Percentiles rank a stretch among this genome's conserved stretches.
phyloP scores from a whole-genome alignment of 2,329 filamentous ascomycete species.

The Sclerotinia trifoliorum region DNA sequence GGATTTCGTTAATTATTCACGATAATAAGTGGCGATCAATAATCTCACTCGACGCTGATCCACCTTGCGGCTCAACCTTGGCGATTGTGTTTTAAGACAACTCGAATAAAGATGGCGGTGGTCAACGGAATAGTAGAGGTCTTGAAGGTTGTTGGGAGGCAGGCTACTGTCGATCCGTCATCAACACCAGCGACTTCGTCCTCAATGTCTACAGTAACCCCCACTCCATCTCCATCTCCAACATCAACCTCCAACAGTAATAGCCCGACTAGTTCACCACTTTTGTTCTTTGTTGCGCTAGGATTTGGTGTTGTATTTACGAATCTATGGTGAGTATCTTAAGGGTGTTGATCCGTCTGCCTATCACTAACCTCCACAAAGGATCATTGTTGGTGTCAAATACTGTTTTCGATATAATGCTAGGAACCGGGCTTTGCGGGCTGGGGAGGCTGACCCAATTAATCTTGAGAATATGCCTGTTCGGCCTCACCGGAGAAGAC shows the following conservation, averaged over 20 bases:
- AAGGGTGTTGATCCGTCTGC: neutral
- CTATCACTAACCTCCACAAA: slow-evolving; percentile 45
- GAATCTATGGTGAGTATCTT: slow-evolving; percentile 79
- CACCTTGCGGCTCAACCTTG: neutral
- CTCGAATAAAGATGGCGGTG: slow-evolving; percentile 29
- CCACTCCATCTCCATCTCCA: slow-evolving; percentile 17
- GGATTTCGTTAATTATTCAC: slow-evolving; percentile 14
- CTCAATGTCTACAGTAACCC: slow-evolving; percentile 21
- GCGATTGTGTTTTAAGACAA: neutral
- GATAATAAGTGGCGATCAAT: slow-evolving; percentile 14
- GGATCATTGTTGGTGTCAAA: slow-evolving; percentile 99
- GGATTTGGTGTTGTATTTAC: slow-evolving; percentile 98
- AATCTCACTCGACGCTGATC: neutral
- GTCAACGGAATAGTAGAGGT: slow-evolving; percentile 36
- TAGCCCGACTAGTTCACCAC: slow-evolving; percentile 64
- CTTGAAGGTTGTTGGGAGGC: slow-evolving; percentile 32
- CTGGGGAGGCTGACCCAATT: slow-evolving; percentile 82
- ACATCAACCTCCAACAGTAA: slow-evolving; percentile 30
- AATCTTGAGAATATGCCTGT: slow-evolving; percentile 78
- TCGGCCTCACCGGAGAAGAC: slow-evolving; percentile 76
- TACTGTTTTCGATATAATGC: slow-evolving; percentile 99
- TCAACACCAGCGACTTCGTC: slow-evolving; percentile 19
- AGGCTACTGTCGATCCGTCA: slow-evolving; percentile 20
- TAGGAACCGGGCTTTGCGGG: slow-evolving; percentile 75
- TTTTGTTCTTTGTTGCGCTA: slow-evolving; percentile 91